Percentiles rank a stretch among this genome's conserved stretches.
phyloP scores from a whole-genome alignment of 306 rosid species.

The Cucumis hystrix region DNA sequence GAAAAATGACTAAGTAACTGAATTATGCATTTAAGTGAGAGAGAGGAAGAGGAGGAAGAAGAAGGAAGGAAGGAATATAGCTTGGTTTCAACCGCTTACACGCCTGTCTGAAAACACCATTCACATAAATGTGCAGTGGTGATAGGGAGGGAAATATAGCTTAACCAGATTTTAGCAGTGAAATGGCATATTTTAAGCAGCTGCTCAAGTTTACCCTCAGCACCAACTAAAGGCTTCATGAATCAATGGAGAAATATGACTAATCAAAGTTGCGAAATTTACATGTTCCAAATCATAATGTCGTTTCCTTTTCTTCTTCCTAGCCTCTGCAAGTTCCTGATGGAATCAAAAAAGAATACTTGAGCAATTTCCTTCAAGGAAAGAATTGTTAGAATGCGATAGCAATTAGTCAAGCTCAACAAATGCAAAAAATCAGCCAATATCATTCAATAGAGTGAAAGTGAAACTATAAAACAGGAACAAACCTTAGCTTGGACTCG shows the following conservation, averaged over 20 bases:
- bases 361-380: background rate
- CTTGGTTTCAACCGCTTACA: background rate
- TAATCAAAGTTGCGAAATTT: constrained; percentile 3
- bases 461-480: background rate
- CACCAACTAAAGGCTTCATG: too few relatives aligned
- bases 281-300: constrained; percentile 72
- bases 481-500: constrained; percentile 63
- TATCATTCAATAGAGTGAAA: background rate
- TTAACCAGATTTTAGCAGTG: background rate
- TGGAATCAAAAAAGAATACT: background rate
- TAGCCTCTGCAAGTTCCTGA: constrained; percentile 77
- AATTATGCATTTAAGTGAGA: too few relatives aligned
- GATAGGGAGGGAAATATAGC: background rate
- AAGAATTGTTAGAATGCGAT: background rate
- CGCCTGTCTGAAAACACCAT: background rate
- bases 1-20: background rate
- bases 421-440: background rate
- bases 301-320: constrained; percentile 80
- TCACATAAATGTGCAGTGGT: background rate
- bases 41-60: too few relatives aligned
- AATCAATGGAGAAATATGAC: background rate
- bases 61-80: too few relatives aligned
- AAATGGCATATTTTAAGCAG: background rate
- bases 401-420: background rate
- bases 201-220: background rate